Percentiles rank a stretch among this genome's conserved stretches.
phyloP scores from a whole-genome alignment of 176 grass and related monocot species.

The Oryza officinalis region DNA sequence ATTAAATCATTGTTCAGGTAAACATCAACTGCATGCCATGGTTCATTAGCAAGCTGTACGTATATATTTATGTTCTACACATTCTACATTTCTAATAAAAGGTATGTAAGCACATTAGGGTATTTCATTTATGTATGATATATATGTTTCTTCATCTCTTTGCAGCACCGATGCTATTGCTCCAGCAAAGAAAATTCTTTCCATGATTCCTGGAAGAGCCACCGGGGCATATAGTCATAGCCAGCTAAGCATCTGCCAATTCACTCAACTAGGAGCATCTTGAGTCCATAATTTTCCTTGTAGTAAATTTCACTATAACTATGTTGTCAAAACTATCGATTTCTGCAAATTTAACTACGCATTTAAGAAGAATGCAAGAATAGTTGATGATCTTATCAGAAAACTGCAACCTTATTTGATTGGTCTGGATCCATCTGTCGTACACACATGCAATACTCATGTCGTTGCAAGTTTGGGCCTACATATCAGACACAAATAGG shows the following conservation, averaged over 20 bases:
- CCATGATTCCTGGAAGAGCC: conserved; percentile 75
- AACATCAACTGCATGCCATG: conserved; percentile 20
- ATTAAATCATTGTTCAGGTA: conserved; percentile 82
- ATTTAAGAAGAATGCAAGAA: not conserved
- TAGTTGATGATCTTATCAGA: not conserved
- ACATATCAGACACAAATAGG: not conserved
- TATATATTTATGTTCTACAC: not conserved
- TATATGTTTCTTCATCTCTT: conserved; percentile 29
- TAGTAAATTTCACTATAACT: not conserved
- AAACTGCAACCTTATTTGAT: not conserved
- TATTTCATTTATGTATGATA: conserved; percentile 11
- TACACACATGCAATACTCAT: not conserved
- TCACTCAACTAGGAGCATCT: not conserved
- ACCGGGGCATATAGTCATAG: conserved; percentile 96
- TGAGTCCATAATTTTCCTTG: conserved; percentile 15
- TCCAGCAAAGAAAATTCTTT: conserved; percentile 73
- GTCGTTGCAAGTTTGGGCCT: not conserved
- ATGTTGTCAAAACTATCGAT: not conserved
- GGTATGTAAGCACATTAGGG: too few species aligned
- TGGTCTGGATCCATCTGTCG: not conserved
- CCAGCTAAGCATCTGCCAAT: conserved; percentile 55
- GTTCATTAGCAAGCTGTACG: not conserved
- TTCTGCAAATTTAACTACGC: not conserved
- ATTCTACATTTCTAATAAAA: too few species aligned
- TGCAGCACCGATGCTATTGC: conserved; percentile 79